These are phyloP conservation scores for Pogostemon cablin DNA, from an alignment of 257 asterid species.

Conservation along the genomic window DNA sequence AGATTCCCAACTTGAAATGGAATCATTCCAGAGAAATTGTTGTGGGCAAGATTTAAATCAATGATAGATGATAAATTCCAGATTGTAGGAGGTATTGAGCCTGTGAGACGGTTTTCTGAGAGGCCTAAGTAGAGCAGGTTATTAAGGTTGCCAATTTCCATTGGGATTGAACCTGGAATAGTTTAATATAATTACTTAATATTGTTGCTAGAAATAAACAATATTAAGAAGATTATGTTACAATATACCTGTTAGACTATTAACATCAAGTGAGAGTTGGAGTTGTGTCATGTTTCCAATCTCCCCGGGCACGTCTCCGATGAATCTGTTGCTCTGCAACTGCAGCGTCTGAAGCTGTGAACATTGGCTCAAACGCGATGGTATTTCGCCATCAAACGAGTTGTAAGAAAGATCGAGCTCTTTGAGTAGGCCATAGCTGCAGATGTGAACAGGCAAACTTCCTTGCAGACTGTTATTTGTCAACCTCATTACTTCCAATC, in stretches of 20 bases:
- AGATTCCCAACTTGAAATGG: background rate
- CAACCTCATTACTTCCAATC: background rate
- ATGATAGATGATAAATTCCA: background rate
- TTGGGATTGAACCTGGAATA: slow-evolving; percentile 1
- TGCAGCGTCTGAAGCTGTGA: background rate
- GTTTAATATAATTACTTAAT: too few species aligned
- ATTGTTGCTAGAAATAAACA: background rate
- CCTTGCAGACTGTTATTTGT: slow-evolving; percentile 1
- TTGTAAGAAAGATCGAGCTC: slow-evolving; percentile 16
- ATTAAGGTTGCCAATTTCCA: background rate
- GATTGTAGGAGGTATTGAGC: background rate
- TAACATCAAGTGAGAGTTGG: slow-evolving; percentile 7
- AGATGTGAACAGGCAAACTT: background rate
- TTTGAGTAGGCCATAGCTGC: background rate
- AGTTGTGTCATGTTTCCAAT: slow-evolving; percentile 12
- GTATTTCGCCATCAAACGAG: slow-evolving; percentile 10
- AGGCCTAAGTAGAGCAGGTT: background rate
- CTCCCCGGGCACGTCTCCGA: slow-evolving; percentile 1
- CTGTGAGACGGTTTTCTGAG: background rate
- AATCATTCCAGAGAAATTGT: slow-evolving; percentile 8
- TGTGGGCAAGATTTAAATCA: background rate
- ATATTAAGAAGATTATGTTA: too few species aligned
- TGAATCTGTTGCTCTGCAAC: background rate
- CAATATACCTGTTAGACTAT: background rate
- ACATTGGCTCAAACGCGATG: background rate